Evolutionary conservation across 2,329 filamentous ascomycete genomes (phyloP).

Genomic region (Fusarium camptoceras): DNA sequence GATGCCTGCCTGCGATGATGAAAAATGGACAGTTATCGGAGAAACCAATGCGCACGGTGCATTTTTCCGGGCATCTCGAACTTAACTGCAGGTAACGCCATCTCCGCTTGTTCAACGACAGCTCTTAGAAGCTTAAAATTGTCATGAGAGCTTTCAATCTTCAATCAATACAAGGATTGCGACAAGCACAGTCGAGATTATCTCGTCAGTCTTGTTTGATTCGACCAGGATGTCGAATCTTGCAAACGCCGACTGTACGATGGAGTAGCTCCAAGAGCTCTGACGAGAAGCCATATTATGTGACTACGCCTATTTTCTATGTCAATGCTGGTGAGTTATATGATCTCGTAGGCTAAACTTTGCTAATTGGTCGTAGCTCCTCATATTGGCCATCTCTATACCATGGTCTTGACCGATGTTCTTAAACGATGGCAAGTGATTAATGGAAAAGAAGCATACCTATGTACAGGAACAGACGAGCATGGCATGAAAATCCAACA

Average conservation of each 20-base stretch:
- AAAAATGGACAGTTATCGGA: conserved; percentile 41
- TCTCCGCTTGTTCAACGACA: conserved; percentile 16
- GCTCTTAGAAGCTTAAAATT: background rate
- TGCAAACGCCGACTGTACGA: conserved; percentile 39
- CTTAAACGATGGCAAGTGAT: conserved; percentile 91
- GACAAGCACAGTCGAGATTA: conserved; percentile 36
- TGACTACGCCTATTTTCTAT: conserved; percentile 98
- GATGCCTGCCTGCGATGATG: conserved; percentile 18
- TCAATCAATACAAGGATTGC: conserved; percentile 44
- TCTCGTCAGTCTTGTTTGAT: conserved; percentile 41
- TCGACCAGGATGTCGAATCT: conserved; percentile 47
- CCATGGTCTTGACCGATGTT: conserved; percentile 90
- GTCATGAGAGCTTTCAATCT: conserved; percentile 49
- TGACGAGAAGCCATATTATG: conserved; percentile 87
- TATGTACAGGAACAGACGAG: conserved; percentile 95
- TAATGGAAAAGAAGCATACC: conserved; percentile 74
- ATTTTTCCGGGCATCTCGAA: background rate
- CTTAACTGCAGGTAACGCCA: conserved; percentile 14
- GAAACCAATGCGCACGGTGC: conserved; percentile 35
- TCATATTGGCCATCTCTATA: conserved; percentile 94
- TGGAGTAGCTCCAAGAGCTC: conserved; percentile 51
- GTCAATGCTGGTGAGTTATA: conserved; percentile 84
- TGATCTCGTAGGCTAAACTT: fast-evolving
- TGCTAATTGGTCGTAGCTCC: conserved; percentile 69
- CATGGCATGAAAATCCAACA: conserved; percentile 98